A percentile compares a stretch with the other conserved stretches of the same genome.
phyloP scores from a whole-genome alignment of 2,329 filamentous ascomycete species.

The Apiospora pterosperma region DNA sequence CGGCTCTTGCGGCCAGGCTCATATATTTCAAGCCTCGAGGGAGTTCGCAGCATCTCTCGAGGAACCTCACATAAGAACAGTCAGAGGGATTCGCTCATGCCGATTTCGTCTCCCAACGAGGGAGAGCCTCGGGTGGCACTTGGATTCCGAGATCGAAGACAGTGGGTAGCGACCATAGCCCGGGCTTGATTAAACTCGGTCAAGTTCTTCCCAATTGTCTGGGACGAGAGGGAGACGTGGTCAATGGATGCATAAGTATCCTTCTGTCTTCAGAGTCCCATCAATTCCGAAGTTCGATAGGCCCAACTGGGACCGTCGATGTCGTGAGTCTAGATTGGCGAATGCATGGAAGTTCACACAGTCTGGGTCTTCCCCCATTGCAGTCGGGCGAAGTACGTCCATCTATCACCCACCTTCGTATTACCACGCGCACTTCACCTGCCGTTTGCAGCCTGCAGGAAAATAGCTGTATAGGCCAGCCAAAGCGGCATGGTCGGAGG shows the following conservation, averaged over 20 bases:
- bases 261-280: slow-evolving; percentile 15
- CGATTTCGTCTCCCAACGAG: neutral
- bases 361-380: slow-evolving; percentile 22
- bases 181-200: slow-evolving; percentile 4
- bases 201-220: slow-evolving; percentile 20
- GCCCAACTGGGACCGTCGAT: slow-evolving; percentile 16
- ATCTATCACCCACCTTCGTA: slow-evolving; percentile 20
- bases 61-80: neutral
- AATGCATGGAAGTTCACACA: slow-evolving; percentile 21
- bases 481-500: slow-evolving; percentile 10
- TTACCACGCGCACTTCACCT: slow-evolving; percentile 18
- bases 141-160: neutral
- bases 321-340: slow-evolving; percentile 24
- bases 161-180: neutral
- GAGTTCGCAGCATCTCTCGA: neutral
- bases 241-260: neutral
- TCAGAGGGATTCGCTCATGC: neutral
- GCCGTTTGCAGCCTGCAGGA: slow-evolving; percentile 22
- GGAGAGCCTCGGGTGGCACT: neutral
- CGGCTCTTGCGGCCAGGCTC: neutral
- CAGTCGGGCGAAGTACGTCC: slow-evolving; percentile 22
- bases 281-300: slow-evolving; percentile 22
- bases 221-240: slow-evolving; percentile 8
- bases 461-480: slow-evolving; percentile 14
- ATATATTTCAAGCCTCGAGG: neutral